Evolutionary conservation across 257 asterid species (phyloP).

Genomic region (Dorcoceras hygrometricum): DNA sequence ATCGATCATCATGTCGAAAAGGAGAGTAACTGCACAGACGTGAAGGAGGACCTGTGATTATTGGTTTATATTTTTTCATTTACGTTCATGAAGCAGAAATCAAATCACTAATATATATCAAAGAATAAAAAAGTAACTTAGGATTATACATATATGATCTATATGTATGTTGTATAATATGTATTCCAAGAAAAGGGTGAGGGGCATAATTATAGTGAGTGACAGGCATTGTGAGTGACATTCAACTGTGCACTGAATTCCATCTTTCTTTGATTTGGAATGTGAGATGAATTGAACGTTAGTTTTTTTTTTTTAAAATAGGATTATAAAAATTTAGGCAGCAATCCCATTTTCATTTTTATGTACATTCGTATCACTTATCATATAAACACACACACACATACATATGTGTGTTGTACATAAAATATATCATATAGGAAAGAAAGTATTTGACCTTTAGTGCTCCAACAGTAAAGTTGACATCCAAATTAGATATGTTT

Average conservation of each 20-base stretch:
- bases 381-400: too few relatives aligned
- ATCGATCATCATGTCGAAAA: constrained; percentile 21
- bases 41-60: constrained; percentile 43
- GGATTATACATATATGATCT: too few relatives aligned
- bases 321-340: too few relatives aligned
- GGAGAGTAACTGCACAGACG: constrained; percentile 26
- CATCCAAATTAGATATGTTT: not conserved
- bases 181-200: not conserved
- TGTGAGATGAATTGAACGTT: too few relatives aligned
- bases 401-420: not conserved
- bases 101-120: not conserved
- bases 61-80: too few relatives aligned
- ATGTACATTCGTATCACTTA: too few relatives aligned
- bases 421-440: not conserved
- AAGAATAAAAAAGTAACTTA: too few relatives aligned
- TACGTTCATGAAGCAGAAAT: not conserved
- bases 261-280: not conserved
- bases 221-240: not conserved
- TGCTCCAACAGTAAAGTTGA: constrained; percentile 23
- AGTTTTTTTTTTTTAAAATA: too few relatives aligned
- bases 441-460: constrained; percentile 23
- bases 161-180: too few relatives aligned
- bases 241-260: not conserved
- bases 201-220: not conserved
- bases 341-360: too few relatives aligned